phyloP scores from a whole-genome alignment of 208 protist genomes.

The Lotmaria passim region DNA sequence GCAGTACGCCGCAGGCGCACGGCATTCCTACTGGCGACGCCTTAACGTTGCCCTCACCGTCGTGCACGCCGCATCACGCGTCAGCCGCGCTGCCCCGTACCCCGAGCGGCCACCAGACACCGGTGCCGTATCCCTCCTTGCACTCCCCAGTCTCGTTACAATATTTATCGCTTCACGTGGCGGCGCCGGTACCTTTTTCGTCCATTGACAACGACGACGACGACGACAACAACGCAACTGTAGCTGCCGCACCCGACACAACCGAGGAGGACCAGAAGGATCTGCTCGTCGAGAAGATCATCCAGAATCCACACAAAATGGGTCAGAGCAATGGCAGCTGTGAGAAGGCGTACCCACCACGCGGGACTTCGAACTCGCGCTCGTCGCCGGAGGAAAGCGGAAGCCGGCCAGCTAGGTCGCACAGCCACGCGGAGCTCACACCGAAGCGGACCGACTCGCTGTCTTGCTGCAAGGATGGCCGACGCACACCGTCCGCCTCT shows the following conservation, averaged over 20 bases:
- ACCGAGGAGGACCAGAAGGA: slow-evolving; percentile 57
- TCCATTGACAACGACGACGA: background rate
- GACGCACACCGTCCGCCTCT: background rate
- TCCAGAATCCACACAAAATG: slow-evolving; percentile 5
- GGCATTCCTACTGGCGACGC: too few species aligned
- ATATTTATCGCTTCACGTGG: slow-evolving; percentile 1
- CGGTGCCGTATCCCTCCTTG: background rate
- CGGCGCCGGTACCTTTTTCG: background rate
- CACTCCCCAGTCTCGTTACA: slow-evolving; percentile 2
- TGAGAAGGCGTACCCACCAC: slow-evolving; percentile 11
- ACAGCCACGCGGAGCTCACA: background rate
- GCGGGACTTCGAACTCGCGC: slow-evolving; percentile 14
- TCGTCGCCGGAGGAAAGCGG: slow-evolving; percentile 3
- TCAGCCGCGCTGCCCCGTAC: background rate
- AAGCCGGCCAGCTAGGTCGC: too few species aligned
- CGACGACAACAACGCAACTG: background rate
- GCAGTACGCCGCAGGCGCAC: background rate
- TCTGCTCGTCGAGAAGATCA: slow-evolving; percentile 27
- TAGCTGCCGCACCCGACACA: background rate
- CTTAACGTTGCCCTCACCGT: too few species aligned
- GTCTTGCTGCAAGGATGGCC: background rate
- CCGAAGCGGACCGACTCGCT: background rate
- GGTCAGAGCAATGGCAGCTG: slow-evolving; percentile 8
- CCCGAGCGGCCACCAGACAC: slow-evolving; percentile 3
- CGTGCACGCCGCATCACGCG: background rate